Conservation (phyloP, 352 stramenopile species). For the Phytopythium sindhum region DNA sequence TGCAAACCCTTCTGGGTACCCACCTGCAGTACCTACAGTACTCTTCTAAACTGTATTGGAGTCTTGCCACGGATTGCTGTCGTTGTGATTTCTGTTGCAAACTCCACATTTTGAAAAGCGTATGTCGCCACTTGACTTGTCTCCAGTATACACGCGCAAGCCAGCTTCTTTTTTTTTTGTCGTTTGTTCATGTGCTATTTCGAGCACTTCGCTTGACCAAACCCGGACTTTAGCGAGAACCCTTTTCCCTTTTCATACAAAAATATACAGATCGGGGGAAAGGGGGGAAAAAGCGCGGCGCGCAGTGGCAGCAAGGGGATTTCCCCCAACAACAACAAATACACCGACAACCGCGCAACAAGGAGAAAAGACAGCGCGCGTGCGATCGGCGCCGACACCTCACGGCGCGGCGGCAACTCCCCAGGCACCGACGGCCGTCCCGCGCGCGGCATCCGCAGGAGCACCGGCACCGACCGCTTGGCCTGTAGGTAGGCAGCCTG, state of each 20-base stretch:
- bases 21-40: no score
- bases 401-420: background rate
- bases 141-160: background rate
- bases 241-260: background rate
- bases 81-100: no score
- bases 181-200: background rate
- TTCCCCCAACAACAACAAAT: background rate
- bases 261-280: background rate
- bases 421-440: background rate
- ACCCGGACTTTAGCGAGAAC: constrained; percentile 3
- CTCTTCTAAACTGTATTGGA: no score
- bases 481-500: no score
- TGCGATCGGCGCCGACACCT: background rate
- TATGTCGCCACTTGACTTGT: no score
- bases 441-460: background rate
- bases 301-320: background rate
- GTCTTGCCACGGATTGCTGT: no score
- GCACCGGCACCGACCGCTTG: background rate
- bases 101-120: no score
- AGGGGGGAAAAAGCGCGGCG: constrained; percentile 4
- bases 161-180: background rate
- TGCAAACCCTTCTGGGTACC: no score
- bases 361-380: constrained; percentile 3
- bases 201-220: background rate
- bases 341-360: background rate